Conservation (phyloP, 495 filamentous ascomycete genomes). For the Lichenothelia convexa region DNA sequence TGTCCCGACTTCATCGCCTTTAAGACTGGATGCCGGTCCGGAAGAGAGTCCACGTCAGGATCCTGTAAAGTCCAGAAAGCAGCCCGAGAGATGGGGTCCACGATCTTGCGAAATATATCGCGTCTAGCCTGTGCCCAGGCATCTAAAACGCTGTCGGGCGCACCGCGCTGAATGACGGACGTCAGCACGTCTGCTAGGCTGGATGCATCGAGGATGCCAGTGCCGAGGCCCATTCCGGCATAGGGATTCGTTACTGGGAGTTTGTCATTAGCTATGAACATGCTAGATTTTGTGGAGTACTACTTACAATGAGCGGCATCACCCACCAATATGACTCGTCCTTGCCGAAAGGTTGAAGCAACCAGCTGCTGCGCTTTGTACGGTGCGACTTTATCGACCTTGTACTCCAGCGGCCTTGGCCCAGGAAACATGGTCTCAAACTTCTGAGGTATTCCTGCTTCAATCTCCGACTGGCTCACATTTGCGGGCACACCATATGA, state of each 20-base stretch:
- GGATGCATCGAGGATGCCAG: conserved; percentile 8
- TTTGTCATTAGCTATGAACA: too few species aligned
- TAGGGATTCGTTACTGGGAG: conserved; percentile 10
- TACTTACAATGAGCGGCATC: conserved; percentile 10
- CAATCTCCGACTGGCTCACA: conserved; percentile 2
- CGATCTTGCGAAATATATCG: conserved; percentile 11
- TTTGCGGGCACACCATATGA: conserved; percentile 7
- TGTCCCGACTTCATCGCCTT: conserved; percentile 2
- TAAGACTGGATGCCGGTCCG: conserved; percentile 10
- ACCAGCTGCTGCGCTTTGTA: conserved; percentile 10
- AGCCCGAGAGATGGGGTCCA: conserved; percentile 10
- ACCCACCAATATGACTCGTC: conserved; percentile 9
- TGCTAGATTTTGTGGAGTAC: too few species aligned
- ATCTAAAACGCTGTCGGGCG: conserved; percentile 8
- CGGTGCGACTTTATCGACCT: conserved; percentile 3
- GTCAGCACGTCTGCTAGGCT: conserved; percentile 5
- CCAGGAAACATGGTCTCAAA: conserved; percentile 9
- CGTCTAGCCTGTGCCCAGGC: conserved; percentile 10
- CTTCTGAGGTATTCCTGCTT: conserved; percentile 3
- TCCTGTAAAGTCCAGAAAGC: conserved; percentile 8
- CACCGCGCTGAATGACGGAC: conserved; percentile 5
- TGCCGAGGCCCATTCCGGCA: conserved; percentile 8
- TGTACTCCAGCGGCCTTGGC: conserved; percentile 7
- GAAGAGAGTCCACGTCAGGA: conserved; percentile 4
- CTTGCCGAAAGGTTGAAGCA: conserved; percentile 4